Conservation (phyloP, 176 grass and related monocot genomes). For the Oryza coarctata region DNA sequence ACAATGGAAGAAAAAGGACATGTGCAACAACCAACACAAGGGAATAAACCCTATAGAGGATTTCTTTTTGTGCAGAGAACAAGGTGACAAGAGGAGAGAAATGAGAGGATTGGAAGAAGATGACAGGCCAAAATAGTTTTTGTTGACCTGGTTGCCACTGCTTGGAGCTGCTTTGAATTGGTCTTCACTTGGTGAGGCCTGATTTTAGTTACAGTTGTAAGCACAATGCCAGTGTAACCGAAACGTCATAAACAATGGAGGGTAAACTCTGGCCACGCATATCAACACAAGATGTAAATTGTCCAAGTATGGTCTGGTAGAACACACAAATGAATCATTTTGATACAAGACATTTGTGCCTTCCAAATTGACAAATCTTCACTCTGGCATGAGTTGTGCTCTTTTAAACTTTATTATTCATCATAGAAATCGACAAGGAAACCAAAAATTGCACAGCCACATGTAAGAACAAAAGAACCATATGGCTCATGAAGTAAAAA, state of each 20-base stretch:
- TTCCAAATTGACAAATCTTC: neutral
- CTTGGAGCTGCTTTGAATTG: conserved; percentile 26
- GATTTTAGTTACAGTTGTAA: neutral
- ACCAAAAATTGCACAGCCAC: neutral
- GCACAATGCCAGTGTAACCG: neutral
- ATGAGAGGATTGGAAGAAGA: conserved; percentile 13
- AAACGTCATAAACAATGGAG: neutral
- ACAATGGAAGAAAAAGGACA: conserved; percentile 36
- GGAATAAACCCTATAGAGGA: conserved; percentile 40
- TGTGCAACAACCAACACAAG: conserved; percentile 42
- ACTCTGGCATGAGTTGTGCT: neutral
- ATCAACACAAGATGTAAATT: neutral
- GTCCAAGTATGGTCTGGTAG: neutral
- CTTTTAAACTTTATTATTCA: neutral
- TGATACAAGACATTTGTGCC: neutral
- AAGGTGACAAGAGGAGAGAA: conserved; percentile 47
- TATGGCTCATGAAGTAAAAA: neutral
- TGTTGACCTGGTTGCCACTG: conserved; percentile 43
- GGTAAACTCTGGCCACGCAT: neutral
- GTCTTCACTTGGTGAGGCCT: conserved; percentile 37
- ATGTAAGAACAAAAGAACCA: neutral
- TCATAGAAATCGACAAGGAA: neutral
- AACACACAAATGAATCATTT: neutral
- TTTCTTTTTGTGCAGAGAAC: conserved; percentile 27
- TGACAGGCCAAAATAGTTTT: conserved; percentile 19